Percentiles rank a stretch among this genome's conserved stretches.
phyloP scores from a whole-genome alignment of 345 rosid genomes.

The Eucalyptus sp. region DNA sequence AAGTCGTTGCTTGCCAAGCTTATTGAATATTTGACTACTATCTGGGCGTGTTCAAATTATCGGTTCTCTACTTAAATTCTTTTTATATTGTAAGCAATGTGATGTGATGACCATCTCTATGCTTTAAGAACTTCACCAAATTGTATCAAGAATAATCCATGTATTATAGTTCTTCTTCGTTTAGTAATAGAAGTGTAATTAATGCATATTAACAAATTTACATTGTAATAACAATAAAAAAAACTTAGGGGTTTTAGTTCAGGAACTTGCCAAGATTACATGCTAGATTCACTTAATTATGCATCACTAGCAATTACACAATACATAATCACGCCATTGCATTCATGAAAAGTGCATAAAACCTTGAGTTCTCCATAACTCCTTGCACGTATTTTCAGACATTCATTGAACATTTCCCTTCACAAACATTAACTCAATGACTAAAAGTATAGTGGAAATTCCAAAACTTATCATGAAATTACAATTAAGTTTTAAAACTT shows the following conservation, averaged over 20 bases:
- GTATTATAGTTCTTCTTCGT: neutral
- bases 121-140: neutral
- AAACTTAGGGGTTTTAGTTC: neutral
- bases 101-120: neutral
- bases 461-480: accelerated
- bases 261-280: neutral
- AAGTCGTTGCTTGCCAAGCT: neutral
- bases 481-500: accelerated
- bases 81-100: neutral
- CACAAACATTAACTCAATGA: neutral
- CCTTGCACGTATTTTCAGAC: neutral
- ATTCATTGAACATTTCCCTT: neutral
- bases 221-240: accelerated
- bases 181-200: accelerated
- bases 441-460: too few relatives aligned
- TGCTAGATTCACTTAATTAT: neutral
- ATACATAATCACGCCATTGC: accelerated
- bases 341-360: neutral
- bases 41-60: neutral
- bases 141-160: neutral
- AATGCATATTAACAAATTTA: neutral
- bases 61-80: neutral
- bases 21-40: accelerated
- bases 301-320: neutral
- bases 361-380: neutral